Evolutionary conservation across 2,329 filamentous ascomycete genomes (phyloP), one percentile per base, ranked within the genome.

Genomic region (Cercospora sesami): DNA sequence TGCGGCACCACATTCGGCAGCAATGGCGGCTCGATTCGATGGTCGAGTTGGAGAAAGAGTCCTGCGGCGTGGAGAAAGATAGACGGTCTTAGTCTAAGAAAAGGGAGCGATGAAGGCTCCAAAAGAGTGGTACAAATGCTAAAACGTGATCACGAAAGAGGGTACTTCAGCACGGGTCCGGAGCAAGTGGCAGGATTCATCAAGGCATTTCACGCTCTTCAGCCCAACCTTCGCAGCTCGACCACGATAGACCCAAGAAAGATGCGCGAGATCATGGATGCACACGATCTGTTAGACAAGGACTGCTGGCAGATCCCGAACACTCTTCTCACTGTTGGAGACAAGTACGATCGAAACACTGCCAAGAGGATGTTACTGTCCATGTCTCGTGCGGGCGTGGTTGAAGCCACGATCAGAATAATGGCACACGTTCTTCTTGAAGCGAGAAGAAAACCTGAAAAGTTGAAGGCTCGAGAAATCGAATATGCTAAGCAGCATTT

Each of bases 301-400:
- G 58, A 68, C 18, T 67, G 67, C 33, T 30, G 69, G 48, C 7
- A 53, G 9, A 61, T 60, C 12, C 42, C 72, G 64, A 45, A 55
- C 8, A 12, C 63, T 4, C 60, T 72, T 36, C 58, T 73, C 48
- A 16, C 62, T 14, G n/a, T 42, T 2, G 39, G 9, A 7, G 53
- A 53, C 16, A 48, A 57, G 9, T 51, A 66, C 14, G 64, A 71
- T 23, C 53, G 61, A 1, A 66, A 69, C 48, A 60, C 62, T 23
- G 74, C 69, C 36, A 72, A 72, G 63, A 75, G 69, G 64, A 61
- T 77, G 64, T 39, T 75, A 33, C 69, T 70, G 16, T 70, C 72
- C 9, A 60, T 74, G 33, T 73, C 72, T 31, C 69, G 71, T 18
- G 69, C 63, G 2, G 74, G 75, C 3, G 57, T 69, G 18, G 65